Base-by-base conservation (phyloP, 495 filamentous ascomycete genomes). In the Penicillium verhagenii region DNA sequence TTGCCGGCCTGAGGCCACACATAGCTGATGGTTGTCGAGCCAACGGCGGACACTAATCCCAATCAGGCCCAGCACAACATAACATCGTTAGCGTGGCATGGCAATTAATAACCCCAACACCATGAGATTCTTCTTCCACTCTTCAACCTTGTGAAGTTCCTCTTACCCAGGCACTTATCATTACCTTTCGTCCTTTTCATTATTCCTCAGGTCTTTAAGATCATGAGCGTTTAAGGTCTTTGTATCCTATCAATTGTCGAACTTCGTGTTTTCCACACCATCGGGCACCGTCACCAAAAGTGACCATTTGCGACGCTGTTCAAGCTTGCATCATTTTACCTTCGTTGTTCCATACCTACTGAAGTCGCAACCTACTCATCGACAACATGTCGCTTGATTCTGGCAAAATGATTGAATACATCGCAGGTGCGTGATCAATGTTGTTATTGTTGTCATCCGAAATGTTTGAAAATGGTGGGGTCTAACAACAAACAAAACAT, bases 371-470 rank as follows among this genome's bases (percentile, higher is more conserved):
- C 51, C 25, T 35, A 21, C 21, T 35, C 38, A 39, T 59, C 48
- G 47, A 46, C 56, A 59, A 16, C 9, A 78, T 77, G 73, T 58
- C 73, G 45, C 64, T 67, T 49, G 60, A 74, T 31, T 67, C 69
- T 24, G 73, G 86, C 45, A 85, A 89, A 70, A 82, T 89, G 40
- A 87, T 90, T 57, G 87, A 90, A 72, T 90, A 90, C 66, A 89
- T 90, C 52, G 82, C 86, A 79, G 88, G 87, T 89, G 67, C 16
- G 73, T 69, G 26, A 20, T 13, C 21, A 26, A 14, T 28, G 23
- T 40, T 20, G 11, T 26, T 57, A n/a, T 24, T 31, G 40, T 25
- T 28, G 10, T 18, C 37, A 3, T 49, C 21, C 1, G 8, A 50
- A 50, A 11, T 11, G 35, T 23, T n/a, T 51, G 21, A 8, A 19